Base-by-base conservation (phyloP, 352 stramenopile genomes). In the Plasmopara viticola region DNA sequence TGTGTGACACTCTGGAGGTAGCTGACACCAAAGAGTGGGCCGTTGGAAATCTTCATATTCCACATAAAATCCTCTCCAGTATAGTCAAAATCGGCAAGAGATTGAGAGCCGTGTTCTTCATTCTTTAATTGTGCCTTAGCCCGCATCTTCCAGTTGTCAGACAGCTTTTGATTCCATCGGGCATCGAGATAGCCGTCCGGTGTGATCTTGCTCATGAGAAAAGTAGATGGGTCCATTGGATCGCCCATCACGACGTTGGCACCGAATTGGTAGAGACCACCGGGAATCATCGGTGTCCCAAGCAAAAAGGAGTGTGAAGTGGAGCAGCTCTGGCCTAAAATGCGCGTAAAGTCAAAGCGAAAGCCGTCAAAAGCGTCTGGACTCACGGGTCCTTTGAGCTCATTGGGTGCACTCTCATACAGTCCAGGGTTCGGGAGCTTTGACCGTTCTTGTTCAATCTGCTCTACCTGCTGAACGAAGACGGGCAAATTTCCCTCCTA, bases 21-120 rank as follows among this genome's bases (percentile, higher is more conserved):
- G 59, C 75, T 89, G 40, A 88, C 73, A 18, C 84, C 84, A 20
- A 94, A 47, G 52, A 93, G 62, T n/a, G 84, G 80, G 50, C 86
- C 86, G 64, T 95, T 92, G 48, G 81, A 89, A 47, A 92, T 34
- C 77, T 95, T 95, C 70, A 94, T 80, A 76, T 90, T 94, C 74
- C 80, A 92, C 53, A 70, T 89, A 56, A 91, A 95, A 62, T 94
- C 84, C 33, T 87, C 73, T 48, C 84, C 83, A 20, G 56, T 39
- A 60, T 90, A 92, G 66, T 95, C 85, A 46, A 93, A 75, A 62
- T 95, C 84, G 6, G 78, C 76, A 25, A 91, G 75, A 37, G 78
- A 78, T 58, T 94, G 83, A 42, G 78, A 88, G 18, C 76, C 74
- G 59, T 90, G 70, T 48, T 83, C 79, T 52, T 91, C 78, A 40